Base-by-base conservation (phyloP, 352 stramenopile genomes). In the Aphanomyces stellatus region DNA sequence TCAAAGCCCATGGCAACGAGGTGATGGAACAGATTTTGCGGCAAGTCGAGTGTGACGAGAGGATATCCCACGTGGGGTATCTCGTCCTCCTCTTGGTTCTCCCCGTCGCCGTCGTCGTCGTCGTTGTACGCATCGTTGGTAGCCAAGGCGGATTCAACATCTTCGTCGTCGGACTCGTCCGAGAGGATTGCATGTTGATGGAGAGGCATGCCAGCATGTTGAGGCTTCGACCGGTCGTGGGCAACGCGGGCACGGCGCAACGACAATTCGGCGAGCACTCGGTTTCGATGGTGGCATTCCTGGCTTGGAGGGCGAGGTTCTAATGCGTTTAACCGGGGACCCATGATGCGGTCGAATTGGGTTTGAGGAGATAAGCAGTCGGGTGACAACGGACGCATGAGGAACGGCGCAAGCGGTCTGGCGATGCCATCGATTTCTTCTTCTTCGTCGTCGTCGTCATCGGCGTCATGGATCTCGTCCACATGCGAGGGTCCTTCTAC, bases 1-100 rank as follows among this genome's bases (percentile, higher is more conserved):
- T 57, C 49, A 57, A 57, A 57, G 49, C 49, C 49, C 22, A 57
- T 22, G 11, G 25, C 49, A 22, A 57, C 49, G 13, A 57, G 25
- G 19, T 57, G 49, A 24, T 15, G 30, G 10, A 57, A 37, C 11
- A 57, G 22, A 35, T 22, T 22, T 8, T 40, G 25, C 11, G 25
- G 49, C 22, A 57, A n/a, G 22, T 28, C 24, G 37, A 8, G 37
- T 8, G 17, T 17, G 37, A 8, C 37, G 37, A 17, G 8, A 17
- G 37, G 17, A 43, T 8, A 17, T 43, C 37, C 8, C 17, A 17
- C 17, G 37, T 43, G 8, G 46, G 46, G 17, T 15, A 53, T 28
- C 19, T 22, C 17, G 24, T 13, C 11, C 22, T 53, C 49, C 7
- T 57, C 22, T 8, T 57, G 22, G n/a, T 22, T 57, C 17, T 37